Evolutionary conservation across 495 filamentous ascomycete species (phyloP).

Genomic region (Aspergillus leporis): DNA sequence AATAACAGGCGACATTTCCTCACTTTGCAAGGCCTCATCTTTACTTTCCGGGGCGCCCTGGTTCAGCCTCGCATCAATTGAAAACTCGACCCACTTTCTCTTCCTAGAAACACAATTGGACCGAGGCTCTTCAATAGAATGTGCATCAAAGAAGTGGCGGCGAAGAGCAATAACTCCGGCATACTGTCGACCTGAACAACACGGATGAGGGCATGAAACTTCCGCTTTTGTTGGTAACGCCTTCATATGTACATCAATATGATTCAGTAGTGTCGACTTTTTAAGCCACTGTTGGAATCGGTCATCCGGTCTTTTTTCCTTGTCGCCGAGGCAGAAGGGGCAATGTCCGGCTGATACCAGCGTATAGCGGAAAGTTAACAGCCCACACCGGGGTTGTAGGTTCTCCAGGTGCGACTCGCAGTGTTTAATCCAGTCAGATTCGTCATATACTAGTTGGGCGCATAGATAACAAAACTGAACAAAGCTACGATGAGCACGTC

Average conservation of each 20-base stretch:
- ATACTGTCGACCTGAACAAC: not conserved
- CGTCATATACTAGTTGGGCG: slow-evolving; percentile 8
- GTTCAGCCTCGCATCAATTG: not conserved
- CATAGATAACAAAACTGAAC: slow-evolving; percentile 25
- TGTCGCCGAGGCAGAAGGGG: slow-evolving; percentile 19
- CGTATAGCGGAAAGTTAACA: slow-evolving; percentile 24
- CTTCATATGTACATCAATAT: slow-evolving; percentile 12
- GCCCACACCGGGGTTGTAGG: slow-evolving; percentile 17
- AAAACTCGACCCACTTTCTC: not conserved
- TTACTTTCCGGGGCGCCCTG: not conserved
- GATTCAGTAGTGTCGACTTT: slow-evolving; percentile 20
- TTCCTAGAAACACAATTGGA: slow-evolving; percentile 6
- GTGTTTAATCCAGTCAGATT: slow-evolving; percentile 15
- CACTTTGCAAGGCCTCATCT: not conserved
- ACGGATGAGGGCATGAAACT: slow-evolving; percentile 1
- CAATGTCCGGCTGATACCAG: slow-evolving; percentile 15
- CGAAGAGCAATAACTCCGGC: not conserved
- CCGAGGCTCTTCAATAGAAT: slow-evolving; percentile 9
- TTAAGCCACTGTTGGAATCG: slow-evolving; percentile 18
- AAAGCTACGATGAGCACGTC: slow-evolving; percentile 16
- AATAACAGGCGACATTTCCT: not conserved
- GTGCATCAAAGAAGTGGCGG: slow-evolving; percentile 5
- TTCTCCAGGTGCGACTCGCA: slow-evolving; percentile 16
- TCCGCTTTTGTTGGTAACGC: not conserved
- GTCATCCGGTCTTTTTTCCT: slow-evolving; percentile 12